These are phyloP conservation scores for Globisporangium iwayamae DNA, from an alignment of 352 stramenopile genomes.

Conservation along the genomic window DNA sequence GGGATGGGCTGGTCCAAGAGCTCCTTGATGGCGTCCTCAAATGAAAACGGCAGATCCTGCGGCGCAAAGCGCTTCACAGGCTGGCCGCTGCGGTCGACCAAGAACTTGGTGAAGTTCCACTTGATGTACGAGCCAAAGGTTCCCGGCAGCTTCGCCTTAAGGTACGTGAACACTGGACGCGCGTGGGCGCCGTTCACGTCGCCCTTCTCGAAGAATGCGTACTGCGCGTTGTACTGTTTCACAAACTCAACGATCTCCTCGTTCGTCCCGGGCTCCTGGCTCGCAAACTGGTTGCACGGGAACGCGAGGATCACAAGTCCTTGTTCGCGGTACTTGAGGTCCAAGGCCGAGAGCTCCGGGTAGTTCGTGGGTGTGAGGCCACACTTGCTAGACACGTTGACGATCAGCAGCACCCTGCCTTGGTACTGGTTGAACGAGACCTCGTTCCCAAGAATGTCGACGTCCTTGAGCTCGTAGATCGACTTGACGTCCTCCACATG, in stretches of 20 bases:
- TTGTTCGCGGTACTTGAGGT: slow-evolving; percentile 18
- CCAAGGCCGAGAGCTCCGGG: slow-evolving; percentile 14
- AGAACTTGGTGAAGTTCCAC: slow-evolving; percentile 90
- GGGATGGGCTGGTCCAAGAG: slow-evolving; percentile 29
- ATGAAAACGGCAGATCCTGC: slow-evolving; percentile 58
- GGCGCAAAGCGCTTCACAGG: slow-evolving; percentile 73
- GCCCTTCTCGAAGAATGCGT: slow-evolving; percentile 53
- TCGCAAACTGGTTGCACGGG: slow-evolving; percentile 50
- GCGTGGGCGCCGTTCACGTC: slow-evolving; percentile 39
- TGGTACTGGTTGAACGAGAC: slow-evolving; percentile 16
- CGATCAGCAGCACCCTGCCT: slow-evolving; percentile 8
- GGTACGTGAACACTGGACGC: slow-evolving; percentile 33
- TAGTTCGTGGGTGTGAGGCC: slow-evolving; percentile 51
- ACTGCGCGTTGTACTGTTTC: slow-evolving; percentile 39
- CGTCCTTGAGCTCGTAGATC: slow-evolving; percentile 52
- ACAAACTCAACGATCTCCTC: slow-evolving; percentile 49
- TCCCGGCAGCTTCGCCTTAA: slow-evolving; percentile 17
- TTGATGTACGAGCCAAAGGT: slow-evolving; percentile 7
- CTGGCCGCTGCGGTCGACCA: slow-evolving; percentile 77
- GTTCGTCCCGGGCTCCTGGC: slow-evolving; percentile 44
- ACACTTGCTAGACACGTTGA: slow-evolving; percentile 30
- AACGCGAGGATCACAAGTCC: slow-evolving; percentile 38
- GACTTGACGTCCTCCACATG: slow-evolving; percentile 19
- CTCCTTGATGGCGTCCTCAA: slow-evolving; percentile 77
- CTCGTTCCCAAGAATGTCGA: slow-evolving; percentile 37